Percentiles rank a stretch among this genome's conserved stretches.
These are phyloP conservation scores for Mortierella sp. DNA, from an alignment of 371 early-diverging fungal species.

Conservation along the genomic window DNA sequence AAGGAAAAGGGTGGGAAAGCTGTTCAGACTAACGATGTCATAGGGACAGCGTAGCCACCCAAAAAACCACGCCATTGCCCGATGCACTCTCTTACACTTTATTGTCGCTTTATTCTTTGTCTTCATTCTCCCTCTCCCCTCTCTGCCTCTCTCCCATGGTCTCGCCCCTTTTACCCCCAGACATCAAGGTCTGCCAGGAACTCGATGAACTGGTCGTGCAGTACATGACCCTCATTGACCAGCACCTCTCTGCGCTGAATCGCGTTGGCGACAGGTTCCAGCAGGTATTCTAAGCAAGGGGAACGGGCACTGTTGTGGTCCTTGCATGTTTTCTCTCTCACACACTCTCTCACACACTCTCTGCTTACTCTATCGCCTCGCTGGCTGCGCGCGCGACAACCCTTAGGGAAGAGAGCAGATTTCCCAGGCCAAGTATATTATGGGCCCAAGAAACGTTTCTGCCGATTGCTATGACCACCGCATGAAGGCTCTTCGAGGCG, in stretches of 20 bases:
- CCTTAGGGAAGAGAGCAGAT: slow-evolving; percentile 44
- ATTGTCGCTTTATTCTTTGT: too few relatives aligned
- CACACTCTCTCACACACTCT: neutral
- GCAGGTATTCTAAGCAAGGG: too few relatives aligned
- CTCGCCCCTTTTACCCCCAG: neutral
- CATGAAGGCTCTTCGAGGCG: slow-evolving; percentile 49
- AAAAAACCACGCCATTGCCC: too few relatives aligned
- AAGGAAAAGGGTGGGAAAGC: slow-evolving; percentile 23
- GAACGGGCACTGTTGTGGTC: too few relatives aligned
- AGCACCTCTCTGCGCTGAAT: slow-evolving; percentile 31
- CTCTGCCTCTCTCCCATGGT: neutral
- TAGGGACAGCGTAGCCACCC: too few relatives aligned
- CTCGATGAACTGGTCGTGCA: slow-evolving; percentile 29
- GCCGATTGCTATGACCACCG: slow-evolving; percentile 50
- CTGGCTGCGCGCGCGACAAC: neutral
- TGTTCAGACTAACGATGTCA: slow-evolving; percentile 1
- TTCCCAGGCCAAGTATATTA: slow-evolving; percentile 50
- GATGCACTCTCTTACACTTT: too few relatives aligned
- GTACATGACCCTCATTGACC: slow-evolving; percentile 41
- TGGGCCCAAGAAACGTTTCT: slow-evolving; percentile 51
- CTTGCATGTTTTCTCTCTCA: neutral
- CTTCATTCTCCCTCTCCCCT: neutral
- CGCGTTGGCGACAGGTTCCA: slow-evolving; percentile 38
- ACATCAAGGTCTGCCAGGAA: slow-evolving; percentile 18
- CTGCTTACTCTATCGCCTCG: too few relatives aligned